Conservation (phyloP, 805 yeast genomes). For the Crinitomyces ghanaensis region DNA sequence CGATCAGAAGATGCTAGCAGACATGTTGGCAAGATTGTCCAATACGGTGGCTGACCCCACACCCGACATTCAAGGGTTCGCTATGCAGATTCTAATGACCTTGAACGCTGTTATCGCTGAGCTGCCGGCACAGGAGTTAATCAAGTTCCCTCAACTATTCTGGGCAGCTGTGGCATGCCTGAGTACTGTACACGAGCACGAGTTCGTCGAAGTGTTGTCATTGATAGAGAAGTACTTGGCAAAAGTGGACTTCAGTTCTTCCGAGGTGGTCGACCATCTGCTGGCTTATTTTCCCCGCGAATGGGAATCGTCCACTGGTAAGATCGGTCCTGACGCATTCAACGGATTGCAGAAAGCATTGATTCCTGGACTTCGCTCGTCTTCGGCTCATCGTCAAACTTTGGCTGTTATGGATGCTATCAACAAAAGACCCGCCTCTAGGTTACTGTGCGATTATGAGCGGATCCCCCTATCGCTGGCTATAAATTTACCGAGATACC, state of each 20-base stretch:
- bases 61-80: constrained; percentile 86
- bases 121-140: constrained; percentile 61
- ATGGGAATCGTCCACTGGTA: constrained; percentile 93
- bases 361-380: constrained; percentile 72
- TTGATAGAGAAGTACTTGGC: constrained; percentile 72
- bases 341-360: constrained; percentile 77
- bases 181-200: constrained; percentile 84
- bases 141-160: constrained; percentile 84
- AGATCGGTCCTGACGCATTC: no score
- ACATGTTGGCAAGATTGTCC: constrained; percentile 85
- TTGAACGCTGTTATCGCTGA: constrained; percentile 86
- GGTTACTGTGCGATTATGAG: constrained; percentile 56
- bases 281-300: constrained; percentile 83
- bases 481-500: constrained; percentile 72
- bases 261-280: constrained; percentile 72
- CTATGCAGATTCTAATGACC: constrained; percentile 96
- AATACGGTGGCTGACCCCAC: constrained; percentile 88
- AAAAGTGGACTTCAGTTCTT: constrained; percentile 76
- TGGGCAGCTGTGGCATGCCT: constrained; percentile 94
- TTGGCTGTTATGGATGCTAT: constrained; percentile 62
- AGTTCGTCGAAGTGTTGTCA: constrained; percentile 77
- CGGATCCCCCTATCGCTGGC: constrained; percentile 62
- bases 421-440: constrained; percentile 54
- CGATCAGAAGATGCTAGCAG: constrained; percentile 81
- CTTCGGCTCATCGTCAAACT: constrained; percentile 69